Conservation (phyloP, 2,329 filamentous ascomycete genomes). For the Trichoderma asperellum region DNA sequence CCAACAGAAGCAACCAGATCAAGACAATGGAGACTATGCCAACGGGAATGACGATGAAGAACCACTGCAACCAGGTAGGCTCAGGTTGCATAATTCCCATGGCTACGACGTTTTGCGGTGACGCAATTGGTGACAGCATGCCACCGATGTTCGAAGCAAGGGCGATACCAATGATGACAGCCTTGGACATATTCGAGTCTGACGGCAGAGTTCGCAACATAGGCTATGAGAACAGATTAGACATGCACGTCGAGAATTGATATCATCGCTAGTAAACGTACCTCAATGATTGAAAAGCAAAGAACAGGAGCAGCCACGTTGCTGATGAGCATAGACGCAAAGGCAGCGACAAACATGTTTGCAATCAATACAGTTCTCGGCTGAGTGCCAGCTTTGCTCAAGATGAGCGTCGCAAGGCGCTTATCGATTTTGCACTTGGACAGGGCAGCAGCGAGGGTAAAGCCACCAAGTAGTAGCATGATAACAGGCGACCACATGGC, state of each 20-base stretch:
- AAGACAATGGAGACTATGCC: conserved; percentile 84
- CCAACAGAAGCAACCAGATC: conserved; percentile 85
- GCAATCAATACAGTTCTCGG: conserved; percentile 89
- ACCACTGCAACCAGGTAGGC: conserved; percentile 94
- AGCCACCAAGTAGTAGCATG: conserved; percentile 94
- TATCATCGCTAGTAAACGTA: conserved; percentile 43
- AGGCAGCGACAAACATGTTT: conserved; percentile 98
- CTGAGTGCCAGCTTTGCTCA: conserved; percentile 93
- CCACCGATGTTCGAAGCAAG: conserved; percentile 94
- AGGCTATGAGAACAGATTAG: conserved; percentile 57
- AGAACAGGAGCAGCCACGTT: conserved; percentile 96
- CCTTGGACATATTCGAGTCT: conserved; percentile 92
- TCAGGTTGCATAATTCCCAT: conserved; percentile 92
- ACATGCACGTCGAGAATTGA: neutral
- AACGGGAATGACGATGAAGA: conserved; percentile 92
- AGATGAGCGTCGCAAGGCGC: conserved; percentile 91
- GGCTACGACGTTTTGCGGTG: conserved; percentile 95
- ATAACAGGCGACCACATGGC: conserved; percentile 99
- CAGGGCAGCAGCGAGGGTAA: conserved; percentile 90
- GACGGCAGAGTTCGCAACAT: conserved; percentile 90
- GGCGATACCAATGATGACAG: conserved; percentile 92
- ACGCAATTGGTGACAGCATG: conserved; percentile 95
- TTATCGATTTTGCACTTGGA: conserved; percentile 99
- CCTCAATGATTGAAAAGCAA: conserved; percentile 97
- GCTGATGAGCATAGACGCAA: conserved; percentile 98